Evolutionary conservation across 805 yeast species (phyloP).

Genomic region (Danielia reshetovae): DNA sequence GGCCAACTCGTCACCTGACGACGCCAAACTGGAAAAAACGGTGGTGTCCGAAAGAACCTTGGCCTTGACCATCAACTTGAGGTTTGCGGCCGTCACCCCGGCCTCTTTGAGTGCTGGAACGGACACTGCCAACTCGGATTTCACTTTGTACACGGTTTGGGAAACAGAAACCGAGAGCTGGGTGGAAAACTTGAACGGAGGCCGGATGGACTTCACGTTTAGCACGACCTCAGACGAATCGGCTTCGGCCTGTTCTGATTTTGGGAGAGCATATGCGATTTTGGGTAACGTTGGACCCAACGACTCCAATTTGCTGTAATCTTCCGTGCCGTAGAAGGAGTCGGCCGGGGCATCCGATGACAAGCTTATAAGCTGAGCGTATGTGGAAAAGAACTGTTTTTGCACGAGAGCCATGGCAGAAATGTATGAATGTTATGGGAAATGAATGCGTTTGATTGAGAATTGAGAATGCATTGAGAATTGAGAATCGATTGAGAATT

Average conservation of each 20-base stretch:
- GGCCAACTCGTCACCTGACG: constrained; percentile 6
- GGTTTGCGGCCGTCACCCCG: constrained; percentile 33
- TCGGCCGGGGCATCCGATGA: constrained; percentile 34
- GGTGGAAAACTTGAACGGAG: constrained; percentile 58
- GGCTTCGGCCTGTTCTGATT: not conserved
- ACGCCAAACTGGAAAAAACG: constrained; percentile 25
- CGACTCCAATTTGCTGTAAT: constrained; percentile 25
- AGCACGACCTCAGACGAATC: constrained; percentile 7
- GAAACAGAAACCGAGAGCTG: constrained; percentile 22
- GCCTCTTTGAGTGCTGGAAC: constrained; percentile 22
- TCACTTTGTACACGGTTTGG: constrained; percentile 36
- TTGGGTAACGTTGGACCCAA: constrained; percentile 50
- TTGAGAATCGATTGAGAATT: too few relatives aligned
- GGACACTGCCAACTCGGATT: constrained; percentile 29
- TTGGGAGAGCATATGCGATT: constrained; percentile 33
- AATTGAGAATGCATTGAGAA: too few relatives aligned
- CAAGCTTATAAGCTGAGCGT: constrained; percentile 45
- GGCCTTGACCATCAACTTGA: constrained; percentile 56
- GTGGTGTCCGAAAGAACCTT: constrained; percentile 56
- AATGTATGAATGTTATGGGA: constrained; percentile 4
- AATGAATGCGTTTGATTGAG: constrained; percentile 1
- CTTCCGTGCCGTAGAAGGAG: constrained; percentile 29
- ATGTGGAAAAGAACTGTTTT: constrained; percentile 40
- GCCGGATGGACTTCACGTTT: constrained; percentile 57
- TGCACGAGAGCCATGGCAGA: constrained; percentile 15